These are phyloP conservation scores for Melanogaster broomeanus DNA, from an alignment of 768 basidiomycete species.

Conservation along the genomic window DNA sequence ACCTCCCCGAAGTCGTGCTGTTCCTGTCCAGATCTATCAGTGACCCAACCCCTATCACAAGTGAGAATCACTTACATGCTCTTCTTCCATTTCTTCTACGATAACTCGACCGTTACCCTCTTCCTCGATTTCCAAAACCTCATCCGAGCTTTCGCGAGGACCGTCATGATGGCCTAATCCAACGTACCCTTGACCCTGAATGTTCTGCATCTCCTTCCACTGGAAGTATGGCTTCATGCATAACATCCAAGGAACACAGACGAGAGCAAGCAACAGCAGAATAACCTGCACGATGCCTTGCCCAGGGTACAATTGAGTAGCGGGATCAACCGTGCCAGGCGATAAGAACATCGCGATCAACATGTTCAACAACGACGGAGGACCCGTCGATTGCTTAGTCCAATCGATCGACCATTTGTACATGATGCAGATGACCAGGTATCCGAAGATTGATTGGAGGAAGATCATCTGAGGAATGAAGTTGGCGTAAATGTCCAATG, in stretches of 20 bases:
- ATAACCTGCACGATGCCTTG: conserved; percentile 84
- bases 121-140: conserved; percentile 73
- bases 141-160: conserved; percentile 55
- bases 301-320: conserved; percentile 77
- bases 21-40: conserved; percentile 46
- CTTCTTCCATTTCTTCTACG: conserved; percentile 67
- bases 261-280: conserved; percentile 71
- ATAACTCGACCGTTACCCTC: conserved; percentile 77
- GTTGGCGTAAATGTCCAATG: conserved; percentile 86
- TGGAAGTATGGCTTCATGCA: conserved; percentile 88
- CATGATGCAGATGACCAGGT: conserved; percentile 89
- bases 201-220: conserved; percentile 88
- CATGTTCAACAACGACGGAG: conserved; percentile 94
- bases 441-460: conserved; percentile 97
- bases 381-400: conserved; percentile 62
- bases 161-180: conserved; percentile 63
- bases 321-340: conserved; percentile 75
- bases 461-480: conserved; percentile 98
- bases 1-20: conserved; percentile 94
- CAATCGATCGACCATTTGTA: conserved; percentile 99
- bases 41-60: conserved; percentile 2
- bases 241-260: conserved; percentile 96
- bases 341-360: conserved; percentile 95
- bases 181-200: conserved; percentile 82
- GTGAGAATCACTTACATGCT: conserved; percentile 58